A percentile compares a stretch with the other conserved stretches of the same genome.
Evolutionary conservation across 306 rosid genomes (phyloP).

Genomic region (Herpetospermum pedunculosum): DNA sequence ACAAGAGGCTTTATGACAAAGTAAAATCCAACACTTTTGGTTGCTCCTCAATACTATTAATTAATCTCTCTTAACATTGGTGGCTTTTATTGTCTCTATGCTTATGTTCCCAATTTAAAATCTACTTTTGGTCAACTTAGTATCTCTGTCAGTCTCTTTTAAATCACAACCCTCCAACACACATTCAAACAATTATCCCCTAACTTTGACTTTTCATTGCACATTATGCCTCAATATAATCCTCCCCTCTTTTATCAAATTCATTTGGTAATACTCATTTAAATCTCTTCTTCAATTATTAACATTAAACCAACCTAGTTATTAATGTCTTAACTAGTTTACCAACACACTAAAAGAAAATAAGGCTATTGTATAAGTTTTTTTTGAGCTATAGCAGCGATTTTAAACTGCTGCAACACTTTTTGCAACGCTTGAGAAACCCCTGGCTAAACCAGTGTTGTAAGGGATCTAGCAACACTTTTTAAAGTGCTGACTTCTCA

Average conservation of each 20-base stretch:
- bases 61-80: conserved; percentile 27
- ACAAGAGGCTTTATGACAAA: conserved; percentile 41
- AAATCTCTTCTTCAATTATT: background rate
- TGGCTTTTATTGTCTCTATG: conserved; percentile 45
- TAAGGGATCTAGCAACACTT: too few relatives aligned
- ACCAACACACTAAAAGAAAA: too few relatives aligned
- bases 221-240: conserved; percentile 22
- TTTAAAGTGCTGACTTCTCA: too few relatives aligned
- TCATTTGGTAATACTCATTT: background rate
- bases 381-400: too few relatives aligned
- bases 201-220: conserved; percentile 55
- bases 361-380: too few relatives aligned
- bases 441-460: too few relatives aligned
- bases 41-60: conserved; percentile 18
- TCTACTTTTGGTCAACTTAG: conserved; percentile 36
- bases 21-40: conserved; percentile 42
- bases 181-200: conserved; percentile 54
- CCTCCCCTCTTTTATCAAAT: background rate
- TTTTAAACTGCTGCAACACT: too few relatives aligned
- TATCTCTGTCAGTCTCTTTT: conserved; percentile 57
- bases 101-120: conserved; percentile 31
- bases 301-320: too few relatives aligned
- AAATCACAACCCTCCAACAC: conserved; percentile 66
- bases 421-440: too few relatives aligned
- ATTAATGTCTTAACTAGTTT: too few relatives aligned